Conservation (phyloP, 2,329 filamentous ascomycete species). For the Aurifilum marmelostoma region DNA sequence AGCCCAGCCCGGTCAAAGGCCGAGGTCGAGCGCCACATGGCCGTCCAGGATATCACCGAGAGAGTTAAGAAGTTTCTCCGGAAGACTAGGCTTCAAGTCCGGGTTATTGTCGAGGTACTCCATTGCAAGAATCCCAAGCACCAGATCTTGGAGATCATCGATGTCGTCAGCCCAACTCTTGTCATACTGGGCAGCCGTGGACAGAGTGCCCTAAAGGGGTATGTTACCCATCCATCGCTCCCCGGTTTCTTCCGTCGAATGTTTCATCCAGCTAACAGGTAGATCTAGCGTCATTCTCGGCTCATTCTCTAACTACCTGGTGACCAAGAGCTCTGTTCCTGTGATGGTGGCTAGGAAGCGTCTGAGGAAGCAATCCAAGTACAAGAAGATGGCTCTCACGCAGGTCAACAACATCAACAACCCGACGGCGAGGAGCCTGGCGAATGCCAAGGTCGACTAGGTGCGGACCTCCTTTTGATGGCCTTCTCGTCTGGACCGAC, state of each 20-base stretch:
- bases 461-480: neutral
- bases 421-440: conserved; percentile 67
- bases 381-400: conserved; percentile 69
- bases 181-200: conserved; percentile 93
- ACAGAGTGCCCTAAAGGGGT: conserved; percentile 91
- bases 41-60: conserved; percentile 82
- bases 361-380: conserved; percentile 83
- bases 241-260: neutral
- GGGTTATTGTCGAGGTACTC: conserved; percentile 92
- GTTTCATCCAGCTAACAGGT: conserved; percentile 37
- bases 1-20: conserved; percentile 46
- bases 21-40: conserved; percentile 79
- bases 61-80: conserved; percentile 82
- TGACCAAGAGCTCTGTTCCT: conserved; percentile 93
- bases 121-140: conserved; percentile 98
- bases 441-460: conserved; percentile 76
- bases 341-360: conserved; percentile 98
- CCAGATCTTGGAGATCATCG: conserved; percentile 95
- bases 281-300: conserved; percentile 79
- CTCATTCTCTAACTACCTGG: conserved; percentile 95
- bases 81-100: conserved; percentile 90
- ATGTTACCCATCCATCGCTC: conserved; percentile 42
- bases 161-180: conserved; percentile 85
- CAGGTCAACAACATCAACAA: conserved; percentile 82
- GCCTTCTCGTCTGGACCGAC: neutral